phyloP scores from a whole-genome alignment of 345 rosid species.

The Eutrema yunnanense region DNA sequence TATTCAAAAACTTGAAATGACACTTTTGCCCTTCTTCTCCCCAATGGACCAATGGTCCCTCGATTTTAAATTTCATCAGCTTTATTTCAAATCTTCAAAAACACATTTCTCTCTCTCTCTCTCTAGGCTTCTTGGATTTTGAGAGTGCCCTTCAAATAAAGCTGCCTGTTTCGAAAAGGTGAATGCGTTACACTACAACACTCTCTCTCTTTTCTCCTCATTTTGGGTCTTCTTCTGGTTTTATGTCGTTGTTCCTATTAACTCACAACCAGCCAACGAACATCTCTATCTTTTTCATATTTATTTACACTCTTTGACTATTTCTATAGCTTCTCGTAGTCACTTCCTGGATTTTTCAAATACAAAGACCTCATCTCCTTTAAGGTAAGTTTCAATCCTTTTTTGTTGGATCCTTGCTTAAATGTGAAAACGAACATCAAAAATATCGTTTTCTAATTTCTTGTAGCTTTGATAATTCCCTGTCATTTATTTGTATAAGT shows the following conservation, averaged over 20 bases:
- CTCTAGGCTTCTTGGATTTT: constrained; percentile 18
- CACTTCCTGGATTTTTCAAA: neutral
- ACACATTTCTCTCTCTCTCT: neutral
- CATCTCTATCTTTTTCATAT: neutral
- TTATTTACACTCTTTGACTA: constrained; percentile 17
- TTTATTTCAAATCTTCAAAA: constrained; percentile 34
- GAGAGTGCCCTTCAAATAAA: constrained; percentile 27
- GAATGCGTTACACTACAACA: constrained; percentile 11
- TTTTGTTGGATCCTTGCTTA: neutral
- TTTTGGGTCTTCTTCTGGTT: constrained; percentile 8
- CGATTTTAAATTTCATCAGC: constrained; percentile 13
- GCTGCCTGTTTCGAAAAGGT: constrained; percentile 26
- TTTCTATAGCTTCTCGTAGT: neutral
- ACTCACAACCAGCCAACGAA: constrained; percentile 13
- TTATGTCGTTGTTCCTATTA: constrained; percentile 12
- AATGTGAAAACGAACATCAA: neutral
- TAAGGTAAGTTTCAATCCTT: constrained; percentile 4
- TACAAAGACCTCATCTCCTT: neutral
- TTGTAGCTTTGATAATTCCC: neutral
- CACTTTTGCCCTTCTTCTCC: neutral
- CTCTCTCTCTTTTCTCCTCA: constrained; percentile 5
- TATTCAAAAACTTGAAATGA: neutral
- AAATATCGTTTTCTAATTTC: neutral
- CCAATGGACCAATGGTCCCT: constrained; percentile 13
- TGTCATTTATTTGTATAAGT: neutral